phyloP scores from a whole-genome alignment of 805 yeast genomes.

The Diddensiella caesifluorescens region DNA sequence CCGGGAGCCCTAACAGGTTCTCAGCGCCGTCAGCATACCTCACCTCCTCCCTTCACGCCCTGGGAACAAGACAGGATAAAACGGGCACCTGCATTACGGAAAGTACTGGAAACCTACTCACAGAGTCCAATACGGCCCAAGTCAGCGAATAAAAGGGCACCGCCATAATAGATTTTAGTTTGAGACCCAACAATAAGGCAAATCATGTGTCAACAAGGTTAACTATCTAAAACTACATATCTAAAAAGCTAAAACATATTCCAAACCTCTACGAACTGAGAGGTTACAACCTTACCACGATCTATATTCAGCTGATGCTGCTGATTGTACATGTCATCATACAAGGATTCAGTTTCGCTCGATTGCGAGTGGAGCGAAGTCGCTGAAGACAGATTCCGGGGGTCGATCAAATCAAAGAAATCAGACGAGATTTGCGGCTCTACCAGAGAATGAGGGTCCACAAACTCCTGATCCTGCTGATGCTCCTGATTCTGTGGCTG shows the following conservation, averaged over 20 bases:
- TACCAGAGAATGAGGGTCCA: background rate
- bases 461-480: background rate
- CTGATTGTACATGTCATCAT: too few species aligned
- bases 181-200: too few species aligned
- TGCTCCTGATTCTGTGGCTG: background rate
- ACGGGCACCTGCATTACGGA: constrained; percentile 3
- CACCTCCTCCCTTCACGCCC: constrained; percentile 23
- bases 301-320: too few species aligned
- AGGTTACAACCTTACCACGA: too few species aligned
- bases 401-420: background rate
- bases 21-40: background rate
- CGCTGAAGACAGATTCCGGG: background rate
- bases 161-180: too few species aligned
- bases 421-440: too few species aligned
- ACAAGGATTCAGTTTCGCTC: too few species aligned
- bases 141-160: too few species aligned
- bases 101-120: constrained; percentile 7
- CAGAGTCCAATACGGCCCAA: constrained; percentile 1
- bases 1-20: constrained; percentile 3
- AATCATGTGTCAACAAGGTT: too few species aligned
- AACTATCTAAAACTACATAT: too few species aligned
- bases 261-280: too few species aligned
- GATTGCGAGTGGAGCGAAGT: background rate
- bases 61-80: constrained; percentile 29
- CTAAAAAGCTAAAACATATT: too few species aligned